Percentiles rank a stretch among this genome's conserved stretches.
These are phyloP conservation scores for Flaveria linearis DNA, from an alignment of 129 eudicot genomes.

Conservation along the genomic window DNA sequence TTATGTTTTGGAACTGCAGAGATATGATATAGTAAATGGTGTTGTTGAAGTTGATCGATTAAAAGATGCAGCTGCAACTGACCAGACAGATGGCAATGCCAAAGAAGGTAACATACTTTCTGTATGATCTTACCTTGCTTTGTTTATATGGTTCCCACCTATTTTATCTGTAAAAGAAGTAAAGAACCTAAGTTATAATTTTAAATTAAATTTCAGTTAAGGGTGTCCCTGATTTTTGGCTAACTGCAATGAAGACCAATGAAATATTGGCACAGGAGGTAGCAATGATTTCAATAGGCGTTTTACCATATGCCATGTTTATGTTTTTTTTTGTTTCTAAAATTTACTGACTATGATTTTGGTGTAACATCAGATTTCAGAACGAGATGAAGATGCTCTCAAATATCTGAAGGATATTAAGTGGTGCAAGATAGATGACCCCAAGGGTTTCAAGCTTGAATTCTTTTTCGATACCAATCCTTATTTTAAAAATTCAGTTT, in stretches of 20 bases:
- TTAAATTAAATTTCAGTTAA: conserved; percentile 46
- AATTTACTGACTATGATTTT: not conserved
- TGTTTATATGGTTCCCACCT: not conserved
- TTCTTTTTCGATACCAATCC: conserved; percentile 83
- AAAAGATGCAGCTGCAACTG: conserved; percentile 44
- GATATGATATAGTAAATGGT: conserved; percentile 85
- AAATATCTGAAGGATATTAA: conserved; percentile 79
- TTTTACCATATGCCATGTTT: not conserved
- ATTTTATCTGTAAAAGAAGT: not conserved
- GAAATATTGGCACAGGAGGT: conserved; percentile 89
- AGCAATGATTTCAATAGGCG: conserved; percentile 24
- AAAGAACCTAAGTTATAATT: not conserved
- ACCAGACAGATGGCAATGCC: conserved; percentile 41
- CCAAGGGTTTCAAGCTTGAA: conserved; percentile 95
- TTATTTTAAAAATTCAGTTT: conserved; percentile 67
- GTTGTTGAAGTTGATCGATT: conserved; percentile 69
- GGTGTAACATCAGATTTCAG: conserved; percentile 57
- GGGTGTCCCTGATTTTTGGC: conserved; percentile 95
- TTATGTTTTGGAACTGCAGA: conserved; percentile 43
- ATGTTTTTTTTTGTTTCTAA: not conserved
- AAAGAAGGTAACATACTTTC: conserved; percentile 44
- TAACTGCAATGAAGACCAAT: conserved; percentile 83
- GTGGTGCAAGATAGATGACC: conserved; percentile 71
- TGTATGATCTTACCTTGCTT: not conserved
- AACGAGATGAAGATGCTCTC: conserved; percentile 92